These are phyloP conservation scores for Neonectria ditissima DNA, from an alignment of 2,329 filamentous ascomycete species.

Conservation along the genomic window DNA sequence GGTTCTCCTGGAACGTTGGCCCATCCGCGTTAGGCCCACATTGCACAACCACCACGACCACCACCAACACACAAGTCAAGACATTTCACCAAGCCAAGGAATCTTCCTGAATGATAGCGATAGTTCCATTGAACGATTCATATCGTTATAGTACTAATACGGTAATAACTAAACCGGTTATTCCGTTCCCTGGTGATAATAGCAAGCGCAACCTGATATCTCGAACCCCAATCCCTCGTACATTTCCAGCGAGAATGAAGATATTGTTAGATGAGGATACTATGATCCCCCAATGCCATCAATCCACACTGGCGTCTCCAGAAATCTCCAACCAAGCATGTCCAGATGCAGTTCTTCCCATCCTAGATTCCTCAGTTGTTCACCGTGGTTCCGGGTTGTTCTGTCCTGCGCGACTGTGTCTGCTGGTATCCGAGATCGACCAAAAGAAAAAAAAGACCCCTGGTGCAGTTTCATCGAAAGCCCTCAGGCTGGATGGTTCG, in stretches of 20 bases:
- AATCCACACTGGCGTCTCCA: background rate
- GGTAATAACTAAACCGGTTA: background rate
- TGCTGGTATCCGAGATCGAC: conserved; percentile 5
- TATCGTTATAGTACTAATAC: background rate
- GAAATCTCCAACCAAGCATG: background rate
- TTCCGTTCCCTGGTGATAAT: background rate
- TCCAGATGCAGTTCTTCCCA: background rate
- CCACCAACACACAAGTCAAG: background rate
- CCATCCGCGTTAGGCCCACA: background rate
- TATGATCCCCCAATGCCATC: background rate
- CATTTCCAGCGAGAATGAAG: background rate
- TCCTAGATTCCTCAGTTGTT: background rate
- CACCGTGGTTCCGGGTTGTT: background rate
- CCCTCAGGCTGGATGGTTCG: background rate
- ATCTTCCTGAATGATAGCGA: background rate
- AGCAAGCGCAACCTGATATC: background rate
- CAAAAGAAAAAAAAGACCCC: conserved; percentile 1
- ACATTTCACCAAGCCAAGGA: background rate
- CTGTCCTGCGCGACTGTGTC: background rate
- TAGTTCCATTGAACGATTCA: background rate
- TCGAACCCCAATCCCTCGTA: background rate
- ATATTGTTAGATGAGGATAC: background rate
- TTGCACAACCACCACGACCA: background rate
- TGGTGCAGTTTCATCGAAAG: background rate
- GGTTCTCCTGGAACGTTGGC: background rate